phyloP scores from a whole-genome alignment of 129 eudicot genomes.

The Pittosporum tobira region DNA sequence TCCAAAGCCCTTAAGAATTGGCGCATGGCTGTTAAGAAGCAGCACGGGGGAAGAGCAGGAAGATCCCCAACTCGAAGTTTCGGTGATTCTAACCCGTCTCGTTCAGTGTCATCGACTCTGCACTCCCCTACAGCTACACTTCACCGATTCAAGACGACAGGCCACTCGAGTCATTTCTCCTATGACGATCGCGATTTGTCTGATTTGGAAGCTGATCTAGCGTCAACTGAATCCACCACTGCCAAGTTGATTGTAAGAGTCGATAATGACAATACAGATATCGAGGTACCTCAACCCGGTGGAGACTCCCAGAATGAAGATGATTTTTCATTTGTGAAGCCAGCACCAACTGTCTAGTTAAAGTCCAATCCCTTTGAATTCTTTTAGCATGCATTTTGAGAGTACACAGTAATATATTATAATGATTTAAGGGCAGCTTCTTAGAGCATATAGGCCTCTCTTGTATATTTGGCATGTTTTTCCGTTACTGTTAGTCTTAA shows the following conservation, averaged over 20 bases:
- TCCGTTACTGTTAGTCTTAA: too few species aligned
- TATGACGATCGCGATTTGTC: constrained; percentile 29
- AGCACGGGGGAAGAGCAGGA: constrained; percentile 25
- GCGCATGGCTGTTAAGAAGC: constrained; percentile 58
- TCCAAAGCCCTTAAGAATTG: constrained; percentile 57
- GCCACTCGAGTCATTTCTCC: constrained; percentile 38
- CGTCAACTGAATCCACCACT: constrained; percentile 25
- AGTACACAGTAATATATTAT: too few species aligned
- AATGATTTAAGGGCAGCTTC: too few species aligned
- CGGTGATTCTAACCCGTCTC: constrained; percentile 34
- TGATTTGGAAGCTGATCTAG: constrained; percentile 49
- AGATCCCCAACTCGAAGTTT: constrained; percentile 29
- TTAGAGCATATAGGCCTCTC: too few species aligned
- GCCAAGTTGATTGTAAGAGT: constrained; percentile 29
- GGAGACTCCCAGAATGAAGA: constrained; percentile 27
- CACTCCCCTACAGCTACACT: constrained; percentile 25
- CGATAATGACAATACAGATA: constrained; percentile 20
- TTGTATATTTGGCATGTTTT: too few species aligned
- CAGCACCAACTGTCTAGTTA: too few species aligned
- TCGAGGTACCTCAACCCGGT: constrained; percentile 20
- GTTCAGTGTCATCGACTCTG: constrained; percentile 27
- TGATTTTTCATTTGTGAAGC: constrained; percentile 56
- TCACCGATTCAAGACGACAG: constrained; percentile 63
- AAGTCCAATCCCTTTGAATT: too few species aligned
- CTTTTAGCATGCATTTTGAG: background rate